phyloP scores from a whole-genome alignment of 306 rosid species.

The Cucurbita pepo region DNA sequence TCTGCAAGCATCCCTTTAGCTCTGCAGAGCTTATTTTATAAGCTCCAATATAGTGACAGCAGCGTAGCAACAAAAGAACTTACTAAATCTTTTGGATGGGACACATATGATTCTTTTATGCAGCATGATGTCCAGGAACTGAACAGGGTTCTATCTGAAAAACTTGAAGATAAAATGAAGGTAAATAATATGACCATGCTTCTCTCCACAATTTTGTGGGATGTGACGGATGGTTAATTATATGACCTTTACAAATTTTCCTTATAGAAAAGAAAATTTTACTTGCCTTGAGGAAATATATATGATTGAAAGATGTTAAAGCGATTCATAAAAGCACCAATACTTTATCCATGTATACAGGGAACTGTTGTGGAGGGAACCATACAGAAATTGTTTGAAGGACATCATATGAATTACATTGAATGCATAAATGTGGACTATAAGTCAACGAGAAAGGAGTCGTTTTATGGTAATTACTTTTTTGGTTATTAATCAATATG shows the following conservation, averaged over 20 bases:
- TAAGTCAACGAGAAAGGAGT: constrained; percentile 95
- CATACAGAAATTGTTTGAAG: constrained; percentile 92
- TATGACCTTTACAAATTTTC: neutral
- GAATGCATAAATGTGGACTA: constrained; percentile 99
- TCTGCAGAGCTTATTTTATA: constrained; percentile 72
- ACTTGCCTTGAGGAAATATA: neutral
- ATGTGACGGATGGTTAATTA: neutral
- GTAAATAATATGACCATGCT: constrained; percentile 14
- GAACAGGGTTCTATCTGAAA: constrained; percentile 71
- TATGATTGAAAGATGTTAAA: neutral
- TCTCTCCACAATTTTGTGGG: neutral
- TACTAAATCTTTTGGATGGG: constrained; percentile 92
- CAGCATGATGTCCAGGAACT: constrained; percentile 93
- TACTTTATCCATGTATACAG: constrained; percentile 17
- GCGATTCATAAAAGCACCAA: neutral
- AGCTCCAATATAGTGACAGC: constrained; percentile 77
- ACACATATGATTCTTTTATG: constrained; percentile 86
- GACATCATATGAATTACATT: constrained; percentile 96
- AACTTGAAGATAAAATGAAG: constrained; percentile 93
- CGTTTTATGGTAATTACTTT: constrained; percentile 69
- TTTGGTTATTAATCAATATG: neutral
- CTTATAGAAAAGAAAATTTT: neutral
- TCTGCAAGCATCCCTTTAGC: constrained; percentile 84
- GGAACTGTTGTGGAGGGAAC: constrained; percentile 99
- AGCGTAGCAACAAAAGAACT: constrained; percentile 87